Conservation (phyloP, 306 rosid genomes). For the Dalbergia oliveri region DNA sequence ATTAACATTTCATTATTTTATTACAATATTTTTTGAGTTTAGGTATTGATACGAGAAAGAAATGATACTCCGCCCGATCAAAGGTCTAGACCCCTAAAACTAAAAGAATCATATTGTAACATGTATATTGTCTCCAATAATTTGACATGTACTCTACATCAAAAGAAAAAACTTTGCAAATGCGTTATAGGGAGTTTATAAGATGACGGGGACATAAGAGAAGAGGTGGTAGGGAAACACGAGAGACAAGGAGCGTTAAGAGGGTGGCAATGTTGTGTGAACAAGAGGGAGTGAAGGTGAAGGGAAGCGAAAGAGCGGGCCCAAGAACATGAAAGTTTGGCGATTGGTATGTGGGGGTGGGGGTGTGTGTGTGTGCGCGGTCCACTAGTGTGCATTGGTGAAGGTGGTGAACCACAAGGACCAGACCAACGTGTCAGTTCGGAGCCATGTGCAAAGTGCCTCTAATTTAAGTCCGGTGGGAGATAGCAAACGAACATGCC, state of each 20-base stretch:
- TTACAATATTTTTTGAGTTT: too few species aligned
- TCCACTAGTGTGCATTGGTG: neutral
- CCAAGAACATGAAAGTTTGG: constrained; percentile 5
- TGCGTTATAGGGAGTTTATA: neutral
- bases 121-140: neutral
- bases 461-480: neutral
- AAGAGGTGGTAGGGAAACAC: constrained; percentile 3
- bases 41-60: neutral
- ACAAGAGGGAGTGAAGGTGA: constrained; percentile 10
- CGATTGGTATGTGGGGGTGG: neutral
- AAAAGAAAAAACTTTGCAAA: neutral
- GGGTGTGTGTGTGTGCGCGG: too few species aligned
- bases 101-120: neutral
- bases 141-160: neutral
- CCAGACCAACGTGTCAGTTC: neutral
- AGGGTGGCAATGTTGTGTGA: constrained; percentile 36
- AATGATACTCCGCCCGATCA: neutral
- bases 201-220: neutral
- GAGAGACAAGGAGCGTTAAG: neutral
- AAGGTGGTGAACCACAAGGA: neutral
- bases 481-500: too few species aligned
- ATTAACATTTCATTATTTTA: too few species aligned
- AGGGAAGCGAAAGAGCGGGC: constrained; percentile 26
- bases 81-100: neutral
- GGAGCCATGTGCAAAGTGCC: neutral